Base-by-base conservation (phyloP, 1,284 basidiomycete species). In the Ganoderma leucocontextum region DNA sequence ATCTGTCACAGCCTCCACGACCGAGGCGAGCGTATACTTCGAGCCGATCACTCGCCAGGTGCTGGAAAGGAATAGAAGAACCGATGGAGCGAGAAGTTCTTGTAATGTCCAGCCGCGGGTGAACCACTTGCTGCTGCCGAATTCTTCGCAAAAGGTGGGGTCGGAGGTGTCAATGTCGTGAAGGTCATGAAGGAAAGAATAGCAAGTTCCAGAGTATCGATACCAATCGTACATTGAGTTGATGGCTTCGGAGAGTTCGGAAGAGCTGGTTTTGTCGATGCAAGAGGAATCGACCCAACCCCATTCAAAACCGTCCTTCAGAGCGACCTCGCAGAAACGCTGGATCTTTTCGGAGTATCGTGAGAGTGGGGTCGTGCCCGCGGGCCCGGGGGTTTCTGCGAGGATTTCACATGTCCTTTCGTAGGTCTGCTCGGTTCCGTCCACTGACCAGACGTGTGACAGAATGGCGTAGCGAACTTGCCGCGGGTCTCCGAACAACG, bases 241-340 rank as follows among this genome's bases (percentile, higher is more conserved):
- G 60, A 62, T 55, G 8, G 60, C 52, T 42, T 66, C 65, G 38
- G 63, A 67, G 53, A 64, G 59, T 22, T 60, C 63, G 29, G 47
- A 70, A 35, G 68, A 68, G 41, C 44, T 74, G 25, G 33, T 65
- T 22, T 64, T 62, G 33, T 59, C 65, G 8, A 68, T 61, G 60
- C 62, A 67, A 22, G n/a, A 29, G 6, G 59, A 61, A 29, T 58
- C 60, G n/a, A 38, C 53, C 65, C 65, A 66, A n/a, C 25, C 60
- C 25, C 53, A 55, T 12, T 62, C 53, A 33, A 66, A 66, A 9
- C 53, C 60, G 29, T 66, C 60, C 15, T 62, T 17, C 38, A 12
- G 39, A 22, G 65, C 65, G 29, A 59, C 25, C 52, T 66, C 52
- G 60, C 65, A 62, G 41, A 62, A 66, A 6, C 42, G 49, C 39